Evolutionary conservation across 345 rosid species (phyloP), one percentile per base, ranked within the genome.

Genomic region (Carallia pectinifolia): DNA sequence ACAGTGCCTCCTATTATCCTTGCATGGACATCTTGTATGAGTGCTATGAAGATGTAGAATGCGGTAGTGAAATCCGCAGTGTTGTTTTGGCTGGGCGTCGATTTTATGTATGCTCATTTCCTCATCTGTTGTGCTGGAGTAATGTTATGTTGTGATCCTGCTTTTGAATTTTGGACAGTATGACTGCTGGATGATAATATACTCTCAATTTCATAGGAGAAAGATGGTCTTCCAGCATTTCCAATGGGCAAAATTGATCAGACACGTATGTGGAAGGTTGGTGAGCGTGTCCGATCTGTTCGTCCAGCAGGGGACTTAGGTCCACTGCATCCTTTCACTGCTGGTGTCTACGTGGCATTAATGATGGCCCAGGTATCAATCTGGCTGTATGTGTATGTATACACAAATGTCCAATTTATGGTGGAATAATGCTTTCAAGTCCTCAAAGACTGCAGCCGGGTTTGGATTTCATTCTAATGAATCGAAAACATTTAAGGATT

Each of bases 241-340:
- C 98, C 96, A 10, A 90, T 90, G 98, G 98, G 98, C 33, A 90
- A 89, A 77, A 93, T 90, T 67, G 98, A 93, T 68, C 96, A 87
- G 82, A 93, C 97, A 31, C 88, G 88, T 50, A 93, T 90, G 97
- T 90, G 98, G 98, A 93, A 89, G 79, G 97, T 93, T 1, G 98
- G 98, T 69, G 92, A 90, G 75, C 84, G 77, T 6, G 97, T 93
- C 30, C 79, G 96, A 64, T 79, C 86, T 62, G 39, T 83, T 3
- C 77, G 97, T 30, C 89, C 88, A 44, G 85, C 82, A 44, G 92
- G 89, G 61, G 97, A 93, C 79, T 81, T 90, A 53, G 98, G 98
- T 44, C 96, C 97, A 27, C 71, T 90, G 62, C 76, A 75, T 70
- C 90, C 97, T 52, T 90, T 93, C 81, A 93, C 97, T 3, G 97